phyloP scores from a whole-genome alignment of 352 stramenopile genomes.

The Globisporangium splendens region DNA sequence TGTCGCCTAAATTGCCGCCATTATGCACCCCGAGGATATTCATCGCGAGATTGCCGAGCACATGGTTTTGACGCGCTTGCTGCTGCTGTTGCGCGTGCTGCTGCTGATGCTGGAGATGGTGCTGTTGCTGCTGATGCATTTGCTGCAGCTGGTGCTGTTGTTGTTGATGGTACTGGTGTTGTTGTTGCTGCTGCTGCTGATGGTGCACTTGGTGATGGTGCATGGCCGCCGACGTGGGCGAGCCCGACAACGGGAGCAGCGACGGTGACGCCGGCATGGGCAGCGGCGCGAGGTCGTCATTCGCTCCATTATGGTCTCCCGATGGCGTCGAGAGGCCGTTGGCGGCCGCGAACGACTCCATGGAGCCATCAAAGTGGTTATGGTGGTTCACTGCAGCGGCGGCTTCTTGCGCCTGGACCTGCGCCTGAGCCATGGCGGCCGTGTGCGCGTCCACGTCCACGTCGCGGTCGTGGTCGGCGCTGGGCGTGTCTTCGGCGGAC shows the following conservation, averaged over 20 bases:
- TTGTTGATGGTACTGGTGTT: conserved; percentile 3
- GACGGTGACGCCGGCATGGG: conserved; percentile 42
- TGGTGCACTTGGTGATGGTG: conserved; percentile 11
- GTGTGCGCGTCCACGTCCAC: background rate
- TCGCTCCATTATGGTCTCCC: conserved; percentile 2
- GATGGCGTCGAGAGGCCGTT: conserved; percentile 7
- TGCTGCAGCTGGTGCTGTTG: conserved; percentile 3
- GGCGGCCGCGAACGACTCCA: conserved; percentile 20
- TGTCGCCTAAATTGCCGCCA: conserved; percentile 8
- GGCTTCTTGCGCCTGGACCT: background rate
- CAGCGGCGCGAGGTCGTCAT: conserved; percentile 28
- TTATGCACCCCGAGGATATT: conserved; percentile 8
- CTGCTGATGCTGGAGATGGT: conserved; percentile 17
- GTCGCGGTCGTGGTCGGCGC: background rate
- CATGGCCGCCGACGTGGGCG: conserved; percentile 22
- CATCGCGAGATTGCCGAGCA: conserved; percentile 12
- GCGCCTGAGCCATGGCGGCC: background rate
- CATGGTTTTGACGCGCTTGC: conserved; percentile 13
- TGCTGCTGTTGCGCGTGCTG: conserved; percentile 11
- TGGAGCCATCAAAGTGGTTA: conserved; percentile 16
- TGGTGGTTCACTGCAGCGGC: background rate
- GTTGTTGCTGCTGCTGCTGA: conserved; percentile 2
- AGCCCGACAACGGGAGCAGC: conserved; percentile 37
- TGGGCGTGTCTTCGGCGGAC: background rate
- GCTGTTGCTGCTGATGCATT: background rate